Evolutionary conservation across 352 stramenopile genomes (phyloP).

Genomic region (Phytophthora litchii): DNA sequence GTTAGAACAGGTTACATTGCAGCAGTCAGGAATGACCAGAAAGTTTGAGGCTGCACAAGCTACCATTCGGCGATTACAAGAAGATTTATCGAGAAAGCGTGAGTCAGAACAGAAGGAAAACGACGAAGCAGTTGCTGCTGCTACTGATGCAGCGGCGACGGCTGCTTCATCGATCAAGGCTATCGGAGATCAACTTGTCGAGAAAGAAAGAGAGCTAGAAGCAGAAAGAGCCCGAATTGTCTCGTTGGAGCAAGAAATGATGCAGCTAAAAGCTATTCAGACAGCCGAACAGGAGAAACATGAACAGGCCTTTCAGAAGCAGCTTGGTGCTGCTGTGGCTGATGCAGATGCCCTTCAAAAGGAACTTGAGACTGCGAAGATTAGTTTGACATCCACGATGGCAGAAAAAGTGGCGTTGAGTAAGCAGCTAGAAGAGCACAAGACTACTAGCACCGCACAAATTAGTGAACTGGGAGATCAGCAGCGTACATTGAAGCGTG

Average conservation of each 20-base stretch:
- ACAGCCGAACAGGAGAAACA: conserved; percentile 20
- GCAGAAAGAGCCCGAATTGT: conserved; percentile 15
- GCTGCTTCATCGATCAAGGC: conserved; percentile 29
- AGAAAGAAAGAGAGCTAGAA: conserved; percentile 37
- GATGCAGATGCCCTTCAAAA: conserved; percentile 20
- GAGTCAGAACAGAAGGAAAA: conserved; percentile 24
- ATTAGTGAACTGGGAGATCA: conserved; percentile 61
- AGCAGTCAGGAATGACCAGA: conserved; percentile 22
- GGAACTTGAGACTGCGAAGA: conserved; percentile 21
- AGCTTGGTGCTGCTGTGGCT: conserved; percentile 20
- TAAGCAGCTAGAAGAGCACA: conserved; percentile 38
- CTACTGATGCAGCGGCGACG: conserved; percentile 18
- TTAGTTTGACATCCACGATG: conserved; percentile 20
- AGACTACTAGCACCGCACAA: conserved; percentile 31
- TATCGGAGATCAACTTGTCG: conserved; percentile 21
- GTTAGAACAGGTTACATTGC: conserved; percentile 27
- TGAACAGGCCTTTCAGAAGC: conserved; percentile 30
- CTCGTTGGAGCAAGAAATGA: conserved; percentile 35
- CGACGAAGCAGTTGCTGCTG: conserved; percentile 29
- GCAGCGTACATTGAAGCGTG: conserved; percentile 55
- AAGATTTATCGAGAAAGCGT: conserved; percentile 34
- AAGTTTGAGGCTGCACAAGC: conserved; percentile 42
- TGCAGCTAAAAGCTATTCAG: conserved; percentile 21
- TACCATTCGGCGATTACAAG: conserved; percentile 36
- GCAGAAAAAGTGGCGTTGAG: conserved; percentile 22